Percentiles rank a stretch among this genome's conserved stretches.
phyloP scores from a whole-genome alignment of 805 yeast species.

The Kodamaea hsintzibuensis region DNA sequence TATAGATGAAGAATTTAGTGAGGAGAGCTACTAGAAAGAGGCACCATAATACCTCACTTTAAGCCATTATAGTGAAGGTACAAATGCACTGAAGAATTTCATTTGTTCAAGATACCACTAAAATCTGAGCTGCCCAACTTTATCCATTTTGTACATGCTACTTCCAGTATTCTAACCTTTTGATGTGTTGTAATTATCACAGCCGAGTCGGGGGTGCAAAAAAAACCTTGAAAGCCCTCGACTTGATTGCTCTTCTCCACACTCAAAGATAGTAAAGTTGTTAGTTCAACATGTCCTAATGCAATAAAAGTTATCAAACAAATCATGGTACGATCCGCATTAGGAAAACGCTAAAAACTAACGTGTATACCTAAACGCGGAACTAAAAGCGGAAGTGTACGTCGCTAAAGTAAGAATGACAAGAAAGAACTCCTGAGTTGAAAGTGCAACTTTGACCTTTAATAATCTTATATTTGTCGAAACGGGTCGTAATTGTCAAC shows the following conservation, averaged over 20 bases:
- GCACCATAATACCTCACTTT: neutral
- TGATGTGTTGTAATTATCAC: neutral
- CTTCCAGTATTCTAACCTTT: neutral
- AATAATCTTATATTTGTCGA: neutral
- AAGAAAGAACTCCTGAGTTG: neutral
- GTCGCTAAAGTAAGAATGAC: neutral
- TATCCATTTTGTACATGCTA: neutral
- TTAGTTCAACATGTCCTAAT: no score
- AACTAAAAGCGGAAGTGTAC: neutral
- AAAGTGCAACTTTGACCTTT: neutral
- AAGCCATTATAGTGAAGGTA: neutral
- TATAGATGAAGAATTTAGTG: neutral
- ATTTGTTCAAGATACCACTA: neutral
- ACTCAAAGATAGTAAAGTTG: no score
- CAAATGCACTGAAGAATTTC: neutral
- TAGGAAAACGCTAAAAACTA: no score
- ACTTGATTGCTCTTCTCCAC: no score
- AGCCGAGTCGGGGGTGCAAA: neutral
- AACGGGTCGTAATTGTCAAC: neutral
- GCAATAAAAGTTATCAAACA: no score
- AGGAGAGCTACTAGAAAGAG: neutral
- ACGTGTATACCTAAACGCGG: neutral
- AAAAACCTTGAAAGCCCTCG: no score
- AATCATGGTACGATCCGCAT: neutral
- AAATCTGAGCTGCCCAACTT: neutral